Base-by-base conservation (phyloP, 768 basidiomycete species). In the Tricholoma sp. region DNA sequence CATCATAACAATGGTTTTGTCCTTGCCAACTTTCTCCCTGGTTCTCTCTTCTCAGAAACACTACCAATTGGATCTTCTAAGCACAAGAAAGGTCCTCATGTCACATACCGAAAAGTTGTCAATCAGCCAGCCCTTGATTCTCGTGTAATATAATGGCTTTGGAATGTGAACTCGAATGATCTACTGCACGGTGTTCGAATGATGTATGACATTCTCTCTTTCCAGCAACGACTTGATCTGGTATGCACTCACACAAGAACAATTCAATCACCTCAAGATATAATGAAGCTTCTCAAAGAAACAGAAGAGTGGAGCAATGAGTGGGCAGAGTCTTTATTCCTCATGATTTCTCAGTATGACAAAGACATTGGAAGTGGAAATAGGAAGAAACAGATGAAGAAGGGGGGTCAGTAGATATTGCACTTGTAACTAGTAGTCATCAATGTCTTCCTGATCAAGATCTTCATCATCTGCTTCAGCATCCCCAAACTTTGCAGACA, bases 211-310 rank as follows among this genome's bases (percentile, higher is more conserved):
- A 41, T 41, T 5, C 18, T 41, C 5, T 41, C 39, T 41, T 16
- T 31, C 4, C 34, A 18, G 5, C 49, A 59, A 11, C 52, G 57
- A 27, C 24, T 50, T 19, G 6, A 24, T 0, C 62, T 70, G 16
- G 52, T 66, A 1, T 35, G 58, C 11, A 54, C 59, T 56, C 0
- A 34, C 24, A 2, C 24, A 27, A 27, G 24, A 52, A n/a, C 57
- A 56, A 1, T 47, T 41, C n/a, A 18, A 5, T 41, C 39, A 18
- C 39, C 18, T 5, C n/a, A 41, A 5, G 39, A 41, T 12, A 41
- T 41, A 6, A 41, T n/a, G 8, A 18, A 41, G n/a, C 39, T 41
- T 4, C n/a, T 41, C 6, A n/a, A 41, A 6, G 39, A 41, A n/a
- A 41, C n/a, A 9, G 39, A 41, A 19, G 39, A 41, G 39, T 41